Percentiles rank a stretch among this genome's conserved stretches.
phyloP scores from a whole-genome alignment of 1,139 yeast genomes.

The Suhomyces ambrosiae region DNA sequence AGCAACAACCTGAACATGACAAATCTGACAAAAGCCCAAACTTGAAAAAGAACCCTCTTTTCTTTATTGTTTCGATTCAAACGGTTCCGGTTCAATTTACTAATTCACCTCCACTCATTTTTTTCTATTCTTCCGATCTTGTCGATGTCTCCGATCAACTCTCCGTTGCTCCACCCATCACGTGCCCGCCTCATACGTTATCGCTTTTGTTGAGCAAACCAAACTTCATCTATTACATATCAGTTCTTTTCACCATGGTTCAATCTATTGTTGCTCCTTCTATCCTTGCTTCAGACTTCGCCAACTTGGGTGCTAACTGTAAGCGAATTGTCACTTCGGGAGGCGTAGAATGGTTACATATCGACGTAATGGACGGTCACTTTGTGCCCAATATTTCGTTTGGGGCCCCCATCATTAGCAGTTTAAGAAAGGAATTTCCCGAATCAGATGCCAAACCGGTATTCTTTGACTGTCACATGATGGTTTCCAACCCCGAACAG shows the following conservation, averaged over 20 bases:
- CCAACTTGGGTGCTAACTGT: conserved; percentile 86
- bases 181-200: neutral
- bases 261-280: conserved; percentile 93
- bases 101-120: too few relatives aligned
- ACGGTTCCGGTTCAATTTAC: too few relatives aligned
- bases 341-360: conserved; percentile 81
- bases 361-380: conserved; percentile 98
- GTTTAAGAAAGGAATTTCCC: conserved; percentile 79
- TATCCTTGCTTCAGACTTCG: conserved; percentile 90
- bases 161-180: neutral
- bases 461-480: conserved; percentile 98
- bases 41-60: too few relatives aligned
- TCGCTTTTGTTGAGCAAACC: conserved; percentile 4
- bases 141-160: neutral
- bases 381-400: conserved; percentile 95
- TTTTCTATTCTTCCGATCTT: neutral
- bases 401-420: conserved; percentile 86
- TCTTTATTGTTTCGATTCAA: too few relatives aligned
- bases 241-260: conserved; percentile 49
- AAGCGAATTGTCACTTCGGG: conserved; percentile 71
- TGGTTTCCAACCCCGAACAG: conserved; percentile 92
- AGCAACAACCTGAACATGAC: too few relatives aligned
- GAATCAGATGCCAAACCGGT: conserved; percentile 48
- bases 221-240: neutral
- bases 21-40: too few relatives aligned